Percentiles rank a stretch among this genome's conserved stretches.
These are phyloP conservation scores for Rhizophagus prolifer DNA, from an alignment of 192 early-diverging fungal genomes.

Conservation along the genomic window DNA sequence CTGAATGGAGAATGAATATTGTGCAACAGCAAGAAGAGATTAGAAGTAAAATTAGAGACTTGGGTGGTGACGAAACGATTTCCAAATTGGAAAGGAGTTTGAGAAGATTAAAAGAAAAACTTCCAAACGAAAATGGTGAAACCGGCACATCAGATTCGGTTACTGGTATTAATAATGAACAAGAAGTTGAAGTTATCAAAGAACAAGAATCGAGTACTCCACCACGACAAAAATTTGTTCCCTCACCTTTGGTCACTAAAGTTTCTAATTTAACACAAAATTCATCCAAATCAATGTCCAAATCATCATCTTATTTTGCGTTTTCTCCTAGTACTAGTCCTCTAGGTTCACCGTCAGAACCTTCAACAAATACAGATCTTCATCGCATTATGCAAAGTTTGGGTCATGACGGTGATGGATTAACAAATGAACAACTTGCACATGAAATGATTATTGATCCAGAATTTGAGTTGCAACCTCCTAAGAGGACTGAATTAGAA, in stretches of 20 bases:
- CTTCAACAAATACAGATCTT: constrained; percentile 37
- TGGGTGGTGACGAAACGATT: constrained; percentile 50
- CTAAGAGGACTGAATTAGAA: constrained; percentile 47
- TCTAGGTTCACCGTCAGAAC: neutral
- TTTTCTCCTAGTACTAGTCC: neutral
- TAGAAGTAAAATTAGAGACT: constrained; percentile 41
- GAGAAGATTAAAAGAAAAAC: constrained; percentile 22
- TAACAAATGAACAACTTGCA: constrained; percentile 68
- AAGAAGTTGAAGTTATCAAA: neutral
- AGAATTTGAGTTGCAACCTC: constrained; percentile 56
- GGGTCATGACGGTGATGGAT: constrained; percentile 32
- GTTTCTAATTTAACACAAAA: neutral
- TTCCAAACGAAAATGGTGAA: constrained; percentile 13
- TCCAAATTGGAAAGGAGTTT: constrained; percentile 36
- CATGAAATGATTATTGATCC: constrained; percentile 78
- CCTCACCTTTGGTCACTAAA: neutral
- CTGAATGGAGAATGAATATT: constrained; percentile 56
- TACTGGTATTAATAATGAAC: neutral
- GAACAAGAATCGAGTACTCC: constrained; percentile 3
- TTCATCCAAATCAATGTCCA: neutral
- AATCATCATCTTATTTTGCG: neutral
- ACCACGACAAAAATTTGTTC: neutral
- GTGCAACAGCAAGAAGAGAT: constrained; percentile 55
- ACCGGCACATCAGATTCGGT: constrained; percentile 7
- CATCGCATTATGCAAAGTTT: constrained; percentile 31